Percentiles rank a stretch among this genome's conserved stretches.
These are phyloP conservation scores for Globisporangium iwayamae DNA, from an alignment of 352 stramenopile species.

Conservation along the genomic window DNA sequence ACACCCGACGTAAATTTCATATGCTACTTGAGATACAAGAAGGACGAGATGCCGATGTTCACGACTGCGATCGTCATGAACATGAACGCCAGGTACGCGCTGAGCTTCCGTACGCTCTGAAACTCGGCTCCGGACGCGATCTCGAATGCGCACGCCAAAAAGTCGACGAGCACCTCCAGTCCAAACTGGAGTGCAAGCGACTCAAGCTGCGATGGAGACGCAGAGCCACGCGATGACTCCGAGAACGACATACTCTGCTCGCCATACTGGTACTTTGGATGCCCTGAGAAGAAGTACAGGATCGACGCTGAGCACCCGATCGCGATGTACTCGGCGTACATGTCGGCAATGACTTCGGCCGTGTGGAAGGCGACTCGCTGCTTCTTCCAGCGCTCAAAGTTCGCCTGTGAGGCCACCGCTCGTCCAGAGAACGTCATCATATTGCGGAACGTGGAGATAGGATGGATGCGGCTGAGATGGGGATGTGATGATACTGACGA, in stretches of 20 bases:
- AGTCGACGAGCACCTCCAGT: slow-evolving; percentile 8
- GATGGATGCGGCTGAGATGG: background rate
- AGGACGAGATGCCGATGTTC: slow-evolving; percentile 35
- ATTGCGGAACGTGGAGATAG: background rate
- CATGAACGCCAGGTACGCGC: slow-evolving; percentile 27
- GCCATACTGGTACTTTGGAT: slow-evolving; percentile 26
- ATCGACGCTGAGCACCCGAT: slow-evolving; percentile 45
- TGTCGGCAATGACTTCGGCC: slow-evolving; percentile 35
- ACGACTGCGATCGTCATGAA: slow-evolving; percentile 29
- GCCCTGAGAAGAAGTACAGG: slow-evolving; percentile 30
- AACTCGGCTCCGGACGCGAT: slow-evolving; percentile 10
- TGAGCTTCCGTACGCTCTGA: slow-evolving; percentile 18
- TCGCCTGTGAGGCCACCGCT: background rate
- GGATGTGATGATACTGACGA: background rate
- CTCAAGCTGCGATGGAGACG: background rate
- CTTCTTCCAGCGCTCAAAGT: slow-evolving; percentile 26
- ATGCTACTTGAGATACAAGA: slow-evolving; percentile 27
- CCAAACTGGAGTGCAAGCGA: slow-evolving; percentile 4
- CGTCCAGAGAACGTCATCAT: background rate
- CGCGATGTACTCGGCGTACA: slow-evolving; percentile 49
- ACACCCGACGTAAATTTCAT: too few species aligned
- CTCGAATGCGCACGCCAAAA: slow-evolving; percentile 6
- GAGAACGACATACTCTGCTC: background rate
- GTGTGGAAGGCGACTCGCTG: slow-evolving; percentile 26
- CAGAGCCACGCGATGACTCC: background rate